Base-by-base conservation (phyloP, 1,139 yeast species). In the Kodamaea anthophila region DNA sequence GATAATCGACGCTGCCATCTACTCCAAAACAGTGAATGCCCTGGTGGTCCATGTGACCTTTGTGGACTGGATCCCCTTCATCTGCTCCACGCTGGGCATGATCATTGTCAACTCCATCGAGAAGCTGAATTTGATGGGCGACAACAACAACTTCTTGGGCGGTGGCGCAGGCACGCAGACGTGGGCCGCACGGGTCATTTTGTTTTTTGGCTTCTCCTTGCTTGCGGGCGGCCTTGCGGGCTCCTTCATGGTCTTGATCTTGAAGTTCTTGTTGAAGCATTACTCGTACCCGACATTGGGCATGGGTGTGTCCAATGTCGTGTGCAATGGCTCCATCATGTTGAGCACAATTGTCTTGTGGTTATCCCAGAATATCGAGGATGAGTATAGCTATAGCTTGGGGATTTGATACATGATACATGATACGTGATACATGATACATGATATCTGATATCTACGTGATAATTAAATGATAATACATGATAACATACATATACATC, bases 141-240 rank as follows among this genome's bases (percentile, higher is more conserved):
- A 77, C 41, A 76, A 74, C 34, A 71, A 67, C 34, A 62, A 68
- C 37, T 64, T 77, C 21, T 68, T 80, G 35, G 73, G 76, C 23
- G 68, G 73, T 20, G 58, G 58, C 24, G 44, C 48, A 24, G 52
- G 51, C 21, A 55, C 75, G 12, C 77, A 86, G 33, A 87, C 91
- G 21, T 87, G 96, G 95, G 94, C 91, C 36, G 96, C 97, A 11
- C 71, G 96, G 45, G 79, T 87, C 20, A 78, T 93, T 10, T 65
- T 91, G 37, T 91, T 93, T 51, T 65, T 85, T 46, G 99, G 99
- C 7, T 91, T 91, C 54, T 83, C 96, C 3, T 65, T 88, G 30
- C 67, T 91, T 38, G 96, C 97, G 1, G 94, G 96, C 30, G 98
- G 98, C 1, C 65, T 91, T 41, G 87, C 96, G 13, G 97, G 97